Percentiles rank a stretch among this genome's conserved stretches.
Evolutionary conservation across 2,329 filamentous ascomycete species (phyloP).

Genomic region (Fusarium sp.): DNA sequence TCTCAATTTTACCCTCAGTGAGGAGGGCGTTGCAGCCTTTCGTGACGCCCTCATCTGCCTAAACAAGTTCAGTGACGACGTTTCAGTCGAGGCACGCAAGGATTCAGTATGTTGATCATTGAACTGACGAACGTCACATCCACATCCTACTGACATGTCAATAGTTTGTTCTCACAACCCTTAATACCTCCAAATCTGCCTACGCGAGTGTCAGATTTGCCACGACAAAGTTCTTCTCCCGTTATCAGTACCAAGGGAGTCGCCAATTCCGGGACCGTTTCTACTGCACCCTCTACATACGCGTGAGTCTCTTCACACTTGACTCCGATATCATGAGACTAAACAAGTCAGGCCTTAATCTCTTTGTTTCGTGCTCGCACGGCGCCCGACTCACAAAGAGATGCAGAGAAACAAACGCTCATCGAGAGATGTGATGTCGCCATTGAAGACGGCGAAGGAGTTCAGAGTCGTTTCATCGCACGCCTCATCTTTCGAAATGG

Average conservation of each 20-base stretch:
- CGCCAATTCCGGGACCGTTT: slow-evolving; percentile 70
- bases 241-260: slow-evolving; percentile 74
- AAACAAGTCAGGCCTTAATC: slow-evolving; percentile 67
- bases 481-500: slow-evolving; percentile 82
- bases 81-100: slow-evolving; percentile 78
- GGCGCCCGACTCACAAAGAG: slow-evolving; percentile 68
- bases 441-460: slow-evolving; percentile 77
- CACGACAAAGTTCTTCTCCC: slow-evolving; percentile 77
- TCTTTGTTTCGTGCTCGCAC: slow-evolving; percentile 79
- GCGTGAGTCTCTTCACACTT: slow-evolving; percentile 59
- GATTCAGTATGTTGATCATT: slow-evolving; percentile 67
- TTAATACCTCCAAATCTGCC: slow-evolving; percentile 85
- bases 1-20: slow-evolving; percentile 80
- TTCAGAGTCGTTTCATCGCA: slow-evolving; percentile 80
- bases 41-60: slow-evolving; percentile 82
- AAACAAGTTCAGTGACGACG: slow-evolving; percentile 83
- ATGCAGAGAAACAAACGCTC: slow-evolving; percentile 74
- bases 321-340: neutral
- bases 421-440: slow-evolving; percentile 82
- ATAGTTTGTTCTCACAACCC: slow-evolving; percentile 79
- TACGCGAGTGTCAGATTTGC: slow-evolving; percentile 80
- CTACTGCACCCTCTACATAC: slow-evolving; percentile 81
- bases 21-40: slow-evolving; percentile 77
- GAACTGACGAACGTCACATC: too few relatives aligned
- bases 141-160: slow-evolving; percentile 1